These are phyloP conservation scores for Wallacemonas rigidus DNA, from an alignment of 208 protist genomes.

Conservation along the genomic window DNA sequence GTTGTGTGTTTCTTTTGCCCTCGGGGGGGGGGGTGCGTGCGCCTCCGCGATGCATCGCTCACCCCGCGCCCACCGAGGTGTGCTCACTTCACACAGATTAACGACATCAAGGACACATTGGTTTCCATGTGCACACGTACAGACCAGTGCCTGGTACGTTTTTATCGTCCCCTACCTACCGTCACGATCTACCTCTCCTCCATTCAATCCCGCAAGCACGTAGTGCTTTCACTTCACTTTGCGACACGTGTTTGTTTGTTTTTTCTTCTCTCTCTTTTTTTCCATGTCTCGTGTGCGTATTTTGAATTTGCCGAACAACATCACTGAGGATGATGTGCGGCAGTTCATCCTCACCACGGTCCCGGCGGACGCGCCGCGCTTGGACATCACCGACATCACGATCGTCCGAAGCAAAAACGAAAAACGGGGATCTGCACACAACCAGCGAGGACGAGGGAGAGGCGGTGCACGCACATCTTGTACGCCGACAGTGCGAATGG, in stretches of 20 bases:
- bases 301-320: constrained; percentile 94
- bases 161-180: neutral
- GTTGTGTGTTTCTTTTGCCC: no score
- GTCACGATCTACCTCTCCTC: no score
- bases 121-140: neutral
- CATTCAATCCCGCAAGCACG: neutral
- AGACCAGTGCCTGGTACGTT: neutral
- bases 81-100: neutral
- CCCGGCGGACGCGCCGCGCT: constrained; percentile 72
- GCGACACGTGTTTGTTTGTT: neutral
- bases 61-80: no score
- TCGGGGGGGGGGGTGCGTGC: no score
- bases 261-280: constrained; percentile 12
- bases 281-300: constrained; percentile 92
- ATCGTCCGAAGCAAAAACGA: constrained; percentile 41
- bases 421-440: neutral
- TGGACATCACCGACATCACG: constrained; percentile 86
- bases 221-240: neutral
- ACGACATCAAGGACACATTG: neutral
- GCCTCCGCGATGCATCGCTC: no score
- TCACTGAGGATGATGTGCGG: constrained; percentile 90
- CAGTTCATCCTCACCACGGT: constrained; percentile 82
- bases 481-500: constrained; percentile 89
- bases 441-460: neutral
- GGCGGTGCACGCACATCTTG: neutral